Evolutionary conservation across 2,329 filamentous ascomycete genomes (phyloP).

Genomic region (Colletotrichum salicis): DNA sequence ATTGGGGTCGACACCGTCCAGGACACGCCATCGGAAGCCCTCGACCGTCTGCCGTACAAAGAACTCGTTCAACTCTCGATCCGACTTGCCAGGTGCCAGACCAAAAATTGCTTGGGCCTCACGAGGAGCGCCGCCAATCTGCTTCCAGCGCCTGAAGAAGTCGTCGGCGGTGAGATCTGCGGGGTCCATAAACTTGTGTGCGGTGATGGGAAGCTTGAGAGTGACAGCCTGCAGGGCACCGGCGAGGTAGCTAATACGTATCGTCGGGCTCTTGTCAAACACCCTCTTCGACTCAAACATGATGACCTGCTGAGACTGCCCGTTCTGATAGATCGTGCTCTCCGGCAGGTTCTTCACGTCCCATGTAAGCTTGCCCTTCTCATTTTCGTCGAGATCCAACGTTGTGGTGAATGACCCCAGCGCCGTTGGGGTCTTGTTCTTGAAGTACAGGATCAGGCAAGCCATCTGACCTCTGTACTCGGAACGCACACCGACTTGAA

Average conservation of each 20-base stretch:
- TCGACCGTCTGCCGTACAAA: conserved; percentile 80
- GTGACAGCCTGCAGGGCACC: conserved; percentile 94
- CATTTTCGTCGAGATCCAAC: conserved; percentile 79
- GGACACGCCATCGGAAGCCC: conserved; percentile 89
- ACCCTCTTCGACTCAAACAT: conserved; percentile 90
- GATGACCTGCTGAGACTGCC: conserved; percentile 90
- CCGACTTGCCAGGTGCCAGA: conserved; percentile 63
- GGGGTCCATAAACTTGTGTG: conserved; percentile 97
- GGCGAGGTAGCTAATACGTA: conserved; percentile 92
- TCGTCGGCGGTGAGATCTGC: conserved; percentile 89
- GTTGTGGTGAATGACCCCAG: conserved; percentile 96
- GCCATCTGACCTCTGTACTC: conserved; percentile 97
- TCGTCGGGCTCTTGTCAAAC: conserved; percentile 87
- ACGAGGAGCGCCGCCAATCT: conserved; percentile 88
- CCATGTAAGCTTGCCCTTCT: conserved; percentile 77
- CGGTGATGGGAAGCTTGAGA: conserved; percentile 84
- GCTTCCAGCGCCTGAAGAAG: conserved; percentile 99
- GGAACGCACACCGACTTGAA: conserved; percentile 90
- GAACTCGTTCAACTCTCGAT: conserved; percentile 73
- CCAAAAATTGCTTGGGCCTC: conserved; percentile 91
- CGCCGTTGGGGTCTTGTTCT: conserved; percentile 87
- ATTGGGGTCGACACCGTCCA: conserved; percentile 91
- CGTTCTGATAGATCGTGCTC: conserved; percentile 76
- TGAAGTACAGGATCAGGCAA: conserved; percentile 94
- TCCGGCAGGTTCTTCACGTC: conserved; percentile 92